Conservation (phyloP, 1,284 basidiomycete genomes). For the Neolentinus lepideus region DNA sequence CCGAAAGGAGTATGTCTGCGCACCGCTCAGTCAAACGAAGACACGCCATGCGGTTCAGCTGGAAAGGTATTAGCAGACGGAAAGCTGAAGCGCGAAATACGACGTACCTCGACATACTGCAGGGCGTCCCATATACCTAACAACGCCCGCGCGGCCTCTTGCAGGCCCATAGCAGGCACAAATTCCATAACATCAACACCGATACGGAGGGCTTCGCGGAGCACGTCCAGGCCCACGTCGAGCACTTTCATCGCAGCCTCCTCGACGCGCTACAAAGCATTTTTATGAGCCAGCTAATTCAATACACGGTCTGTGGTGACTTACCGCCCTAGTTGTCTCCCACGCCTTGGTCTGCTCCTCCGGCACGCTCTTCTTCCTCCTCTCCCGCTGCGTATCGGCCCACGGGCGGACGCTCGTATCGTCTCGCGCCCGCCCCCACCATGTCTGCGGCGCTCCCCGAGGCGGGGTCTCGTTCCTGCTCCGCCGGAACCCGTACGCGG, state of each 20-base stretch:
- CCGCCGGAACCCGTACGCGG: not conserved
- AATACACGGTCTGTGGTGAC: constrained; percentile 11
- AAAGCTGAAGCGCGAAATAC: not conserved
- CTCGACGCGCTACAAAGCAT: constrained; percentile 30
- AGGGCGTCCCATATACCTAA: constrained; percentile 57
- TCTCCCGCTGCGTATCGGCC: constrained; percentile 16
- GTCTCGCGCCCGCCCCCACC: constrained; percentile 21
- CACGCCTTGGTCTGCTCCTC: constrained; percentile 44
- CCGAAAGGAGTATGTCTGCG: constrained; percentile 38
- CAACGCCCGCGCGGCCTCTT: constrained; percentile 41
- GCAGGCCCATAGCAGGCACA: constrained; percentile 50
- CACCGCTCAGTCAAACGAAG: constrained; percentile 45
- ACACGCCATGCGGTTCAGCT: constrained; percentile 51
- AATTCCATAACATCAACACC: constrained; percentile 44
- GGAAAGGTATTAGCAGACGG: not conserved
- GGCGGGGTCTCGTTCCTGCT: constrained; percentile 12
- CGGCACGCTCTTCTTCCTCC: constrained; percentile 29
- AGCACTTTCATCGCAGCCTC: constrained; percentile 37
- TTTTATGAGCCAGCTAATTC: constrained; percentile 14
- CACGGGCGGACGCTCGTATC: constrained; percentile 22
- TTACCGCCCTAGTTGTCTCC: constrained; percentile 37
- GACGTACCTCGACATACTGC: constrained; percentile 52
- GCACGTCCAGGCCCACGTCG: constrained; percentile 32
- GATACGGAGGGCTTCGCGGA: constrained; percentile 39
- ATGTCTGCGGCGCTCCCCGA: constrained; percentile 14